Base-by-base conservation (phyloP, 129 eudicot genomes). In the Helianthus tuberosus region DNA sequence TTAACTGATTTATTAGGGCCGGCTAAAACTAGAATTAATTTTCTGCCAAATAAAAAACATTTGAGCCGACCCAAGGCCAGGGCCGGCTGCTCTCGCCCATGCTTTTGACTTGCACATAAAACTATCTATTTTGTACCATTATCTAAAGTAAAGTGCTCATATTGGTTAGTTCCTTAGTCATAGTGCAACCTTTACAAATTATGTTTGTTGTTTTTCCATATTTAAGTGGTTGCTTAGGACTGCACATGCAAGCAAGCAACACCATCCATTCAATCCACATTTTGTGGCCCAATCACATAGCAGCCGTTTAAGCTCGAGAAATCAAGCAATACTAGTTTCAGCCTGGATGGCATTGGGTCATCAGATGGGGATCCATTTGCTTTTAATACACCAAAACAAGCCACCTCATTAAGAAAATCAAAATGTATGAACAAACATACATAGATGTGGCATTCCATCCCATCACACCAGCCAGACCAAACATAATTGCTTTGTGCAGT, bases 371-470 rank as follows among this genome's bases (percentile, higher is more conserved):
- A 29, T 29, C 35, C 66, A 86, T 93, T 15, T 89, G 87, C 80
- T 57, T 87, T 25, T 93, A 87, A 68, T 64, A 84, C 61, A 74
- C 88, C 8, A 86, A 81, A 80, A 78, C 96, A 35, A 74, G 91
- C 12, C 75, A 82, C 47, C 72, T 88, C 38, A 29, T 88, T 36
- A 86, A 79, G 69, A 90, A 83, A 53, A 53, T 84, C 7, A 88
- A 93, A 84, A 85, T 66, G 4, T 83, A 79, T 65, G 89, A 86
- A 73, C 88, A 88, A 68, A 78, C 96, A 51, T 86, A 91, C 77
- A 23, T 86, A 63, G 99, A 90, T 83, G 93, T 88, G 51, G 99
- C 79, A 0, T 94, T 86, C 69, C 97, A 88, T 73, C 97, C 96
- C 35, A 11, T 79, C 39, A 69, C 91, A 72, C 80, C 89, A 41